phyloP scores from a whole-genome alignment of 768 basidiomycete species.

The Favolaschia claudopus region DNA sequence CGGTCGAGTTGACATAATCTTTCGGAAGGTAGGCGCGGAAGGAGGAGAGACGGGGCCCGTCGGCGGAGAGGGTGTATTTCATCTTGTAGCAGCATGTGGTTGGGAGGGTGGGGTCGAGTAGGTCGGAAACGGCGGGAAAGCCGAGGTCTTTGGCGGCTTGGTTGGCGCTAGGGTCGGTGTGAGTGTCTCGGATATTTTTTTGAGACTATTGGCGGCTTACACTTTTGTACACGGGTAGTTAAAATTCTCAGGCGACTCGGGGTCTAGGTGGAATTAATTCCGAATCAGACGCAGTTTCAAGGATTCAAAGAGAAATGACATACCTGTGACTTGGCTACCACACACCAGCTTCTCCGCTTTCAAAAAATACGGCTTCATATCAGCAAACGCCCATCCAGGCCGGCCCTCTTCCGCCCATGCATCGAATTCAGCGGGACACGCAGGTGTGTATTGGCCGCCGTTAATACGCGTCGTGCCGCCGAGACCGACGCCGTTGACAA shows the following conservation, averaged over 20 bases:
- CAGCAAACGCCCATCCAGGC: conserved; percentile 37
- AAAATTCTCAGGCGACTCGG: conserved; percentile 4
- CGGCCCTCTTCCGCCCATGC: conserved; percentile 33
- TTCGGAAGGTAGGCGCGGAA: conserved; percentile 32
- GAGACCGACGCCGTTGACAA: conserved; percentile 36
- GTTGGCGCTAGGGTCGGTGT: neutral
- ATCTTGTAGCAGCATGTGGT: conserved; percentile 14
- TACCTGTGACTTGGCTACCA: neutral
- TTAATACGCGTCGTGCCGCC: conserved; percentile 41
- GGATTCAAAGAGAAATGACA: neutral
- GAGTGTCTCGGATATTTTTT: neutral
- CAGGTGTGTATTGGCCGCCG: conserved; percentile 36
- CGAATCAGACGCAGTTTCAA: neutral
- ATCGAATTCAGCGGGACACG: conserved; percentile 38
- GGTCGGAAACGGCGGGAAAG: conserved; percentile 18
- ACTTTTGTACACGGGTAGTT: conserved; percentile 5
- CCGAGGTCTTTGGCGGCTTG: conserved; percentile 23
- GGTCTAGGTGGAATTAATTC: conserved; percentile 29
- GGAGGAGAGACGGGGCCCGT: conserved; percentile 21
- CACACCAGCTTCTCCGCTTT: conserved; percentile 30
- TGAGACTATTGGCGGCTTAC: neutral
- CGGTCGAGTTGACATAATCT: neutral
- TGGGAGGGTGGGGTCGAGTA: conserved; percentile 25
- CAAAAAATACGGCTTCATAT: conserved; percentile 36
- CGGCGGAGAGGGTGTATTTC: conserved; percentile 22